Percentiles rank a stretch among this genome's conserved stretches.
Conservation (phyloP, 148 eudicot species). For the Selenicereus undatus region DNA sequence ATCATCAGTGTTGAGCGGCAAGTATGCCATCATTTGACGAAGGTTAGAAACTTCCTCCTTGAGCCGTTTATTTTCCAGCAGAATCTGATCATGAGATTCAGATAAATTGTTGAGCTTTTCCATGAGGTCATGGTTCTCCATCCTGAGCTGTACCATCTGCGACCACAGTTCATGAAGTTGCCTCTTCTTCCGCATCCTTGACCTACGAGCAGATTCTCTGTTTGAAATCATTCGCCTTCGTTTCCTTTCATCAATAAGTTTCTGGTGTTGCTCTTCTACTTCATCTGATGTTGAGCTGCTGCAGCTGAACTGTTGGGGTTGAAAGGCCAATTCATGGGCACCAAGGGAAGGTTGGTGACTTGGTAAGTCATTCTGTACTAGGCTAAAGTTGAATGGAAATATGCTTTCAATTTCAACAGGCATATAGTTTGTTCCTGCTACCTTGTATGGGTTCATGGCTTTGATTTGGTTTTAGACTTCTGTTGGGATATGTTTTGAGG, state of each 20-base stretch:
- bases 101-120: slow-evolving; percentile 13
- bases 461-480: slow-evolving; percentile 7
- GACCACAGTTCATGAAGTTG: slow-evolving; percentile 25
- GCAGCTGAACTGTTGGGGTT: slow-evolving; percentile 35
- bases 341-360: slow-evolving; percentile 23
- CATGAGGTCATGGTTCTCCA: slow-evolving; percentile 14
- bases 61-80: slow-evolving; percentile 18
- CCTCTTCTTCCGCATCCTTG: slow-evolving; percentile 28
- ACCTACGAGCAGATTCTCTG: slow-evolving; percentile 27
- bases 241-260: slow-evolving; percentile 19
- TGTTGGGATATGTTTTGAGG: slow-evolving; percentile 11
- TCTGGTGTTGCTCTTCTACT: slow-evolving; percentile 33
- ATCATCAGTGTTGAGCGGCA: slow-evolving; percentile 10
- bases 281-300: slow-evolving; percentile 62
- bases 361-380: slow-evolving; percentile 29
- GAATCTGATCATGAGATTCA: slow-evolving; percentile 13
- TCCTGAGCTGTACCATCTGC: slow-evolving; percentile 11
- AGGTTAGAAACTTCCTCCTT: slow-evolving; percentile 23
- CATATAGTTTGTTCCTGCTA: slow-evolving; percentile 36
- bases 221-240: slow-evolving; percentile 26
- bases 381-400: slow-evolving; percentile 29
- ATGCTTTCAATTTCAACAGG: slow-evolving; percentile 21
- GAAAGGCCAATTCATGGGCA: slow-evolving; percentile 27
- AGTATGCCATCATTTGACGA: slow-evolving; percentile 9
- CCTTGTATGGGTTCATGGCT: slow-evolving; percentile 43